phyloP scores from a whole-genome alignment of 2,329 filamentous ascomycete species.

The Aspergillus ochraceoroseus region DNA sequence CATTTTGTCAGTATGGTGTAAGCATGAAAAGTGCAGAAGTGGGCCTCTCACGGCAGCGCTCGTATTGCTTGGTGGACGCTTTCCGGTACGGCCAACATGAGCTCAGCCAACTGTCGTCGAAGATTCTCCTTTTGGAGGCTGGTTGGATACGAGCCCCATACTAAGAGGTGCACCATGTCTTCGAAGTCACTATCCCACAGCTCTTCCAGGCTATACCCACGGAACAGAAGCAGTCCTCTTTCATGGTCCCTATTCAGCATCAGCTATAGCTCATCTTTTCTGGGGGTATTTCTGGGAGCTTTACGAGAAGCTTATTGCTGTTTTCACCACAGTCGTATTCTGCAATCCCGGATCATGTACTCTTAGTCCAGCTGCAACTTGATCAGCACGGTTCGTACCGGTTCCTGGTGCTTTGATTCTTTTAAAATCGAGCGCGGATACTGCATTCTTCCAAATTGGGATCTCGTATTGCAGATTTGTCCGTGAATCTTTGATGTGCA shows the following conservation, averaged over 20 bases:
- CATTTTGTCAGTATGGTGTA: background rate
- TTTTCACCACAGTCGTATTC: conserved; percentile 33
- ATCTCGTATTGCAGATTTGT: conserved; percentile 28
- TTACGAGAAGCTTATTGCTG: conserved; percentile 33
- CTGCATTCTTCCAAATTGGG: conserved; percentile 28
- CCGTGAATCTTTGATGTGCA: conserved; percentile 28
- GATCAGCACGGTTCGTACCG: conserved; percentile 22
- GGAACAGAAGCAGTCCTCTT: conserved; percentile 26
- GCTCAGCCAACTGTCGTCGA: conserved; percentile 19
- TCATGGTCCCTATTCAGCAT: conserved; percentile 27
- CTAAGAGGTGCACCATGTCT: conserved; percentile 31
- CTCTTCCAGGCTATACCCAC: conserved; percentile 29
- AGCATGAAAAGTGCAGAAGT: background rate
- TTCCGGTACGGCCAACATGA: conserved; percentile 23
- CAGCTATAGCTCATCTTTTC: background rate
- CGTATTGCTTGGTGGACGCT: conserved; percentile 24
- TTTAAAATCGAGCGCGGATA: conserved; percentile 29
- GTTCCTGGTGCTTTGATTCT: conserved; percentile 22
- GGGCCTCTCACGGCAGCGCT: conserved; percentile 24
- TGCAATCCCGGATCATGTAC: conserved; percentile 34
- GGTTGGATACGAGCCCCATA: conserved; percentile 30
- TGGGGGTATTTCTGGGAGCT: background rate
- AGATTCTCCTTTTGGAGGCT: conserved; percentile 18
- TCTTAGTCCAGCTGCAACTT: conserved; percentile 26
- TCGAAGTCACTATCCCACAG: conserved; percentile 32